phyloP scores from a whole-genome alignment of 768 basidiomycete genomes.

The Termitomyces sp. region DNA sequence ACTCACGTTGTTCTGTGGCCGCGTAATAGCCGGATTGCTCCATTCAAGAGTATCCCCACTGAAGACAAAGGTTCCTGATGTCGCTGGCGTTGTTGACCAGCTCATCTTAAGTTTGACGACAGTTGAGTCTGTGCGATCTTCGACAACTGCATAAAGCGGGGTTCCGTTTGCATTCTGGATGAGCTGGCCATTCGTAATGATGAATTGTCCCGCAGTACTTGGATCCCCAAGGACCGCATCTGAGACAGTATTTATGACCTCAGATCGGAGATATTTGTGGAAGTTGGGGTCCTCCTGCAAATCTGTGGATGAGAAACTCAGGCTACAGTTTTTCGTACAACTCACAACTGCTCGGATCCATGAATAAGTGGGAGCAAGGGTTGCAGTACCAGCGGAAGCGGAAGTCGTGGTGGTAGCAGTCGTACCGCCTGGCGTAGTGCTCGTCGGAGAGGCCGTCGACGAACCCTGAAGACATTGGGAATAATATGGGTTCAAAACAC shows the following conservation, averaged over 20 bases:
- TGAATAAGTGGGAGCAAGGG: slow-evolving; percentile 45
- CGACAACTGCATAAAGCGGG: slow-evolving; percentile 48
- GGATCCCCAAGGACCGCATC: slow-evolving; percentile 51
- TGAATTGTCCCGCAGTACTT: slow-evolving; percentile 54
- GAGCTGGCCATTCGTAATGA: slow-evolving; percentile 52
- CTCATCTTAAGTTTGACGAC: slow-evolving; percentile 46
- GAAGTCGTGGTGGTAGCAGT: slow-evolving; percentile 21
- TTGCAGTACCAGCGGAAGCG: slow-evolving; percentile 34
- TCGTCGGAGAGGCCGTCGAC: slow-evolving; percentile 19
- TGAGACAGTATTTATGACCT: slow-evolving; percentile 36
- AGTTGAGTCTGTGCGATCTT: slow-evolving; percentile 39
- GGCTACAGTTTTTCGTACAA: not conserved
- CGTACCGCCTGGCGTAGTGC: slow-evolving; percentile 18
- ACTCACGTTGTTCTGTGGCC: slow-evolving; percentile 52
- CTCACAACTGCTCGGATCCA: slow-evolving; percentile 58
- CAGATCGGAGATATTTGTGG: slow-evolving; percentile 59
- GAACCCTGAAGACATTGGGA: slow-evolving; percentile 53
- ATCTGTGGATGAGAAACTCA: not conserved
- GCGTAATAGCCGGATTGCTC: slow-evolving; percentile 43
- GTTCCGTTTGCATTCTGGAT: slow-evolving; percentile 43
- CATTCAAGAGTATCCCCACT: slow-evolving; percentile 59
- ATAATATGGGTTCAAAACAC: slow-evolving; percentile 41
- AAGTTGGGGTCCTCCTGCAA: slow-evolving; percentile 52
- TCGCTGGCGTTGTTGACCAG: slow-evolving; percentile 45
- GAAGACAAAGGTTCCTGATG: slow-evolving; percentile 49